A percentile compares a stretch with the other conserved stretches of the same genome.
These are phyloP conservation scores for Salix viminalis DNA, from an alignment of 345 rosid genomes.

Conservation along the genomic window DNA sequence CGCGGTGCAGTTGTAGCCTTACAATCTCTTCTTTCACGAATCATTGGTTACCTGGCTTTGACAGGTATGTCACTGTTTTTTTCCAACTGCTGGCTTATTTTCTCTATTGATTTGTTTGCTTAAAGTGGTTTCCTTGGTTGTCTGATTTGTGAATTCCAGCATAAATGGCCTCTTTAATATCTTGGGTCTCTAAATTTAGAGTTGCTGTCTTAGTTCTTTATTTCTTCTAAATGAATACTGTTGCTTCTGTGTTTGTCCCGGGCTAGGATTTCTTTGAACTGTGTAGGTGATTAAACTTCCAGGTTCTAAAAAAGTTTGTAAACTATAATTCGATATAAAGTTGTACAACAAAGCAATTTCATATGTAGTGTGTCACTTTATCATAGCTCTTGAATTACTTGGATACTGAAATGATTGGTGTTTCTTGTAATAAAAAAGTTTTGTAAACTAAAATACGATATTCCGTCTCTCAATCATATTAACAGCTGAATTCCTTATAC, in stretches of 20 bases:
- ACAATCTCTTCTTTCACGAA: conserved; percentile 27
- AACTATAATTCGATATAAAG: background rate
- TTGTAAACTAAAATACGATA: too few species aligned
- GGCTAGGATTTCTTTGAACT: background rate
- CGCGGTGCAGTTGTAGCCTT: conserved; percentile 32
- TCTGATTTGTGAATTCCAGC: background rate
- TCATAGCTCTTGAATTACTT: conserved; percentile 9
- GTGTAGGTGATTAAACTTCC: conserved; percentile 6
- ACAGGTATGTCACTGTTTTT: conserved; percentile 24
- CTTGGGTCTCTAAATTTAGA: background rate
- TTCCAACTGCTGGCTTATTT: background rate
- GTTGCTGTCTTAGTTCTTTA: background rate
- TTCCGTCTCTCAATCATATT: background rate
- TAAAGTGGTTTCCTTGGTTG: background rate
- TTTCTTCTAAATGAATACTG: background rate
- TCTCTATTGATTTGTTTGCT: background rate
- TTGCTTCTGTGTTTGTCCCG: background rate
- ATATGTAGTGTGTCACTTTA: background rate
- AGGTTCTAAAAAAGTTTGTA: background rate
- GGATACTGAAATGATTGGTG: background rate
- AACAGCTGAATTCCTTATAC: background rate
- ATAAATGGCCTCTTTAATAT: background rate
- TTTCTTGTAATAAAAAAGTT: background rate
- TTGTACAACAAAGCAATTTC: background rate
- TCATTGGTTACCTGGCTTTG: conserved; percentile 16